Evolutionary conservation across 139 green algal genomes (phyloP), one percentile per base, ranked within the genome.

Genomic region (Protoeuglena noctilucae): DNA sequence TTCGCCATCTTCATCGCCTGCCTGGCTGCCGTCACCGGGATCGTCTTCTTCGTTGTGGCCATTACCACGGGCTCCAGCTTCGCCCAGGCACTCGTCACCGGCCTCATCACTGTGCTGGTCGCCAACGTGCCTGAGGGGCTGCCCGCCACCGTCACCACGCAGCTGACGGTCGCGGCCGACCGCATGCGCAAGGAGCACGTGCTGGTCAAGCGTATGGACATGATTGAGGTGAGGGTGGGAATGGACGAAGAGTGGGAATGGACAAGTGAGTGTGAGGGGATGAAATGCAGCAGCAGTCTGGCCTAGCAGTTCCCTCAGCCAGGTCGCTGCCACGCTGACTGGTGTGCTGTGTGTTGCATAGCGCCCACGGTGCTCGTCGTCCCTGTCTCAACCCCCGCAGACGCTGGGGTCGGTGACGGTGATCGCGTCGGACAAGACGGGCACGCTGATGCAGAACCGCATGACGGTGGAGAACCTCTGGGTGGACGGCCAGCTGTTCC

Each of bases 21-120:
- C 9, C 22, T 40, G 21, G 26, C 70, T 22, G 66, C 64, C 51
- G 63, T 74, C 49, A 54, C 24, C 23, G 50, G 74, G 21, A 65
- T 56, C 28, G 40, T 73, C 22, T 28, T 71, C 2, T 75, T 82
- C 53, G 70, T 75, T 4, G 54, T 54, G n/a, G n/a, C n/a, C n/a
- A n/a, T n/a, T n/a, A n/a, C n/a, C 52, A 61, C 70, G 21, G 55
- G 58, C 17, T 31, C 65, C 26, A 40, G 43, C 39, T 65, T 79
- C 25, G 63, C 62, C 27, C 69, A 68, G 45, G 34, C 21, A 19
- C 30, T 54, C 34, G 56, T 75, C 39, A 54, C 72, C 39, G 64
- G 31, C 22, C 48, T 84, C 23, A 83, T 82, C 48, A 72, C 66
- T 28, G 80, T 83, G 51, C 76, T 81, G 51, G 67, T 76, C 5